Evolutionary conservation across 495 filamentous ascomycete genomes (phyloP), one percentile per base, ranked within the genome.

Genomic region (Acidomyces sp.): DNA sequence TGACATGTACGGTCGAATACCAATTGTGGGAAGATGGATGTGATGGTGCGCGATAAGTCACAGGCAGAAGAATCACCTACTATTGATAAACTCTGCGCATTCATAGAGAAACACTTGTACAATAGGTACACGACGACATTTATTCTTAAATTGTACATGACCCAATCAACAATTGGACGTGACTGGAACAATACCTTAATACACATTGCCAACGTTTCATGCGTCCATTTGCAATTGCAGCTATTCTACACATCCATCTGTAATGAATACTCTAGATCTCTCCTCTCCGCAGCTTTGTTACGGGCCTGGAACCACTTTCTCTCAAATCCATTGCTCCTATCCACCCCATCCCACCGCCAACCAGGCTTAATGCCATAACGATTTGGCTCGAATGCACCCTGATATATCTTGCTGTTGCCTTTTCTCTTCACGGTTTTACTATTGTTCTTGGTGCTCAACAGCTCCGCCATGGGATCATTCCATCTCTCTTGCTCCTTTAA

Each of bases 171-270:
- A n/a, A n/a, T n/a, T n/a, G n/a, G n/a, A n/a, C n/a, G n/a, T n/a
- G n/a, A n/a, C n/a, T n/a, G n/a, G n/a, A n/a, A n/a, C n/a, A n/a
- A n/a, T n/a, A n/a, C n/a, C n/a, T n/a, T n/a, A n/a, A n/a, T n/a
- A n/a, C n/a, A n/a, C n/a, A n/a, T n/a, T n/a, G n/a, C n/a, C n/a
- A n/a, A n/a, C n/a, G n/a, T n/a, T n/a, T n/a, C n/a, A n/a, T n/a
- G n/a, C n/a, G n/a, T n/a, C n/a, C n/a, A n/a, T n/a, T n/a, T n/a
- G n/a, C n/a, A n/a, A n/a, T n/a, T n/a, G n/a, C n/a, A n/a, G n/a
- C n/a, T n/a, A n/a, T n/a, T n/a, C n/a, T n/a, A 90, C 50, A 84
- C 81, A 65, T 95, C 87, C 78, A 87, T 86, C 71, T 93, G 84
- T 90, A 88, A 96, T 37, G 78, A 70, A 62, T 94, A 94, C 54